Evolutionary conservation across 2,329 filamentous ascomycete species (phyloP).

Genomic region (Aspergillus transmontanensis): DNA sequence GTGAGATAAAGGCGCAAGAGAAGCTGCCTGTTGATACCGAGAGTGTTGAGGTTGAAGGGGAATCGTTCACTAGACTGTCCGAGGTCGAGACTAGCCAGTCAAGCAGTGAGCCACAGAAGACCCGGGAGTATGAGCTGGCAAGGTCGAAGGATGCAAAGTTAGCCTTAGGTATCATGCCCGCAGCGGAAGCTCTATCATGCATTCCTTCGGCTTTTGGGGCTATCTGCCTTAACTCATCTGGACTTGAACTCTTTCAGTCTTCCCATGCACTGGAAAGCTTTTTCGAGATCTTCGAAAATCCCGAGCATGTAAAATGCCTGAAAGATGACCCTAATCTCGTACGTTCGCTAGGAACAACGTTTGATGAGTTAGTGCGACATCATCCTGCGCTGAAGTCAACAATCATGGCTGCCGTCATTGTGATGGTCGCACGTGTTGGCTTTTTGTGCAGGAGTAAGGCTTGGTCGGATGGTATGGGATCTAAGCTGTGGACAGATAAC

Average conservation of each 20-base stretch:
- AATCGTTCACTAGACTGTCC: conserved; percentile 37
- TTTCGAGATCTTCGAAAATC: conserved; percentile 95
- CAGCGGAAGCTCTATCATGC: conserved; percentile 81
- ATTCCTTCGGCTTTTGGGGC: conserved; percentile 88
- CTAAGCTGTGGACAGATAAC: conserved; percentile 71
- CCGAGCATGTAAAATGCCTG: conserved; percentile 83
- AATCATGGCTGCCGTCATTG: conserved; percentile 81
- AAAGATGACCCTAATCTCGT: conserved; percentile 73
- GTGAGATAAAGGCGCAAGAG: conserved; percentile 40
- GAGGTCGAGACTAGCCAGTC: conserved; percentile 27
- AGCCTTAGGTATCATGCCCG: conserved; percentile 78
- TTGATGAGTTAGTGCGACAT: conserved; percentile 93
- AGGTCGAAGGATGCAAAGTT: conserved; percentile 37
- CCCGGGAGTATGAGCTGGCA: conserved; percentile 34
- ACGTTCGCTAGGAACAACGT: conserved; percentile 74
- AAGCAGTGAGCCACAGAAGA: conserved; percentile 23
- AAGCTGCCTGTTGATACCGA: conserved; percentile 30
- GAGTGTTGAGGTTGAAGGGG: conserved; percentile 37
- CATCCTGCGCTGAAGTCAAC: conserved; percentile 80
- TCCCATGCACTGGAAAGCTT: conserved; percentile 83
- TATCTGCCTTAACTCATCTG: conserved; percentile 85
- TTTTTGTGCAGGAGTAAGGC: conserved; percentile 73
- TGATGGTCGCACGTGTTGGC: conserved; percentile 83
- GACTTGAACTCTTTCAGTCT: conserved; percentile 82
- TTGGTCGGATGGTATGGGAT: conserved; percentile 69